Conservation (phyloP, 1,139 yeast species). For the Taphrina wiesneri region DNA sequence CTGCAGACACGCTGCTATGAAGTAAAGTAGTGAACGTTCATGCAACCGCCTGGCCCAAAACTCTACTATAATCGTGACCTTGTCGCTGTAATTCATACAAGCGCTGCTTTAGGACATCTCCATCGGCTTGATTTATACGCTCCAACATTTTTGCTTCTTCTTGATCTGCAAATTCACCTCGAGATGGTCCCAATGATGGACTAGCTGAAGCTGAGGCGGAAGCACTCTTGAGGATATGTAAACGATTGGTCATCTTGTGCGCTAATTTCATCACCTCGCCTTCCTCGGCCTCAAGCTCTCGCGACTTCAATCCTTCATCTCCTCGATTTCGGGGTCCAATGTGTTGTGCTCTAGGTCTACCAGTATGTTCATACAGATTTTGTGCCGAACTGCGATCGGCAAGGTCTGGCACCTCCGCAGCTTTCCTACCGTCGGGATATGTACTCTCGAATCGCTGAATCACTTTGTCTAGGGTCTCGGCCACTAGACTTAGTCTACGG, state of each 20-base stretch:
- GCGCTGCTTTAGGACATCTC: conserved; percentile 14
- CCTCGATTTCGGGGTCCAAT: conserved; percentile 10
- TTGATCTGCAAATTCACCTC: conserved; percentile 18
- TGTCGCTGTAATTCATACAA: conserved; percentile 20
- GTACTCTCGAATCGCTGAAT: conserved; percentile 21
- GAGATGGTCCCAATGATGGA: conserved; percentile 12
- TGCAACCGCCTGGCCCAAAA: neutral
- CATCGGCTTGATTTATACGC: conserved; percentile 23
- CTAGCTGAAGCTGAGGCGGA: conserved; percentile 26
- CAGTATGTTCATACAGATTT: conserved; percentile 22
- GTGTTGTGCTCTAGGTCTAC: conserved; percentile 6
- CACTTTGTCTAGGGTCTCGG: conserved; percentile 22
- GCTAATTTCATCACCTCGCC: conserved; percentile 31
- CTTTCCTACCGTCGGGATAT: neutral
- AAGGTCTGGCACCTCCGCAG: neutral
- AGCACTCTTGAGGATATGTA: conserved; percentile 15
- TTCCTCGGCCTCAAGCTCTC: conserved; percentile 26
- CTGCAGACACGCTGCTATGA: too few species aligned
- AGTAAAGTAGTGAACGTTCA: neutral
- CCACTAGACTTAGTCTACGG: conserved; percentile 15
- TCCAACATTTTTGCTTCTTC: conserved; percentile 25
- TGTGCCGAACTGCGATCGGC: neutral
- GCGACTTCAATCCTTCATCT: conserved; percentile 7
- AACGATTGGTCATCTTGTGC: conserved; percentile 19
- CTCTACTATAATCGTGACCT: conserved; percentile 11